Percentiles rank a stretch among this genome's conserved stretches.
phyloP scores from a whole-genome alignment of 1,284 basidiomycete species.

The Porogramme epimiltina region DNA sequence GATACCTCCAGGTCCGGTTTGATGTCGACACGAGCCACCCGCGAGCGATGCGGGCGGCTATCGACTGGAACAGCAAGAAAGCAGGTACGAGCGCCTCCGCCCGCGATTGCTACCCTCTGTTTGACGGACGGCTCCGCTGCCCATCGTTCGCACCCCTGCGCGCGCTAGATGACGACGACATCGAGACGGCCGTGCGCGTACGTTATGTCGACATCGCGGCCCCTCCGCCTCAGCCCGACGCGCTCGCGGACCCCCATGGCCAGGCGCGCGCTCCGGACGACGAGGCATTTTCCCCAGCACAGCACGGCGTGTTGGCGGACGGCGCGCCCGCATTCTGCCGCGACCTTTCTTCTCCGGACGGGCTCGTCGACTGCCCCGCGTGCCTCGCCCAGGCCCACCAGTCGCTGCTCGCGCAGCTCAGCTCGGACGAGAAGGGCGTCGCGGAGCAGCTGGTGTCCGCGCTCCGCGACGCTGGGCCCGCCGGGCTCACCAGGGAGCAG shows the following conservation, averaged over 20 bases:
- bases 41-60: conserved; percentile 47
- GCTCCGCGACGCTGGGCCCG: conserved; percentile 42
- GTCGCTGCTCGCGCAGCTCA: conserved; percentile 37
- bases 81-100: conserved; percentile 52
- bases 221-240: conserved; percentile 6
- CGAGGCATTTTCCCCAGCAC: conserved; percentile 7
- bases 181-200: conserved; percentile 64
- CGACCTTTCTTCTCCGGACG: conserved; percentile 38
- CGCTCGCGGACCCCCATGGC: conserved; percentile 6
- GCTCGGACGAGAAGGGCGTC: conserved; percentile 36
- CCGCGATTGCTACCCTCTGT: too few relatives aligned
- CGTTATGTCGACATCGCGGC: conserved; percentile 37
- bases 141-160: neutral
- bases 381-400: conserved; percentile 54
- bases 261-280: neutral
- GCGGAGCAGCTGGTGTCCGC: conserved; percentile 42
- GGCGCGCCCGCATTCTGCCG: conserved; percentile 54
- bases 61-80: conserved; percentile 87
- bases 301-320: conserved; percentile 49
- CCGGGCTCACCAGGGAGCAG: conserved; percentile 49
- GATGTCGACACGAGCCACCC: conserved; percentile 65
- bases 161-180: conserved; percentile 71
- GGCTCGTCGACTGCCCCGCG: conserved; percentile 56
- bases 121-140: neutral
- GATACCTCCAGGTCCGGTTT: conserved; percentile 57